Percentiles rank a stretch among this genome's conserved stretches.
Conservation (phyloP, 352 stramenopile genomes). For the Pythium sp. region DNA sequence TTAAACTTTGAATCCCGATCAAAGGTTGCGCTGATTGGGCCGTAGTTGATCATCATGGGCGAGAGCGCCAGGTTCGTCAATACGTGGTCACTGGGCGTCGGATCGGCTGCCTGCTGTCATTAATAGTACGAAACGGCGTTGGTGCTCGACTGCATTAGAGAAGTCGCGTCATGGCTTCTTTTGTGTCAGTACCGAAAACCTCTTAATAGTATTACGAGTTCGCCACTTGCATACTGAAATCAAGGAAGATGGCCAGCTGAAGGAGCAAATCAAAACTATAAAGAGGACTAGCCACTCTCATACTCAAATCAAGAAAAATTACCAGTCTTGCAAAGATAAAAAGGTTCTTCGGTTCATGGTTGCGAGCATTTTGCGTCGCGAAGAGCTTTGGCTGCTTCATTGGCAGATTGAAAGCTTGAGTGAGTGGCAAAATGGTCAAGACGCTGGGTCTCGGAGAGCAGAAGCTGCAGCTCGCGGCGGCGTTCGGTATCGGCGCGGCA, state of each 20-base stretch:
- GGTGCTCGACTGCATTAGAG: no score
- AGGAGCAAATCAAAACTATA: not conserved
- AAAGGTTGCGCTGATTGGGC: not conserved
- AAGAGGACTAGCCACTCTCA: not conserved
- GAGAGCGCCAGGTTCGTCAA: no score
- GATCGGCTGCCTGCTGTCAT: no score
- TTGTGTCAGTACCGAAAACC: no score
- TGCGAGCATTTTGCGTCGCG: constrained; percentile 1
- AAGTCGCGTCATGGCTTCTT: no score
- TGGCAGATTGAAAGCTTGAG: constrained; percentile 1
- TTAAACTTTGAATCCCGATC: not conserved
- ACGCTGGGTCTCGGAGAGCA: constrained; percentile 17
- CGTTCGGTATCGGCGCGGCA: constrained; percentile 58
- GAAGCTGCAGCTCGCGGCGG: constrained; percentile 35
- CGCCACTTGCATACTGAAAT: not conserved
- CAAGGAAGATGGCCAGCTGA: not conserved
- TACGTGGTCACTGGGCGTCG: no score
- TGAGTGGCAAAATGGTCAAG: constrained; percentile 48
- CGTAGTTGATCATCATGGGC: no score
- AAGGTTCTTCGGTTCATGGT: not conserved
- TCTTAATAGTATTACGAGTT: not conserved
- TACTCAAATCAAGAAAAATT: not conserved
- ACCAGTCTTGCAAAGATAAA: not conserved
- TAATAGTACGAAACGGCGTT: no score
- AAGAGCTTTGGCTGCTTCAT: not conserved